Evolutionary conservation across 2,329 filamentous ascomycete species (phyloP), one percentile per base, ranked within the genome.

Genomic region (Pseudocercospora eumusae): DNA sequence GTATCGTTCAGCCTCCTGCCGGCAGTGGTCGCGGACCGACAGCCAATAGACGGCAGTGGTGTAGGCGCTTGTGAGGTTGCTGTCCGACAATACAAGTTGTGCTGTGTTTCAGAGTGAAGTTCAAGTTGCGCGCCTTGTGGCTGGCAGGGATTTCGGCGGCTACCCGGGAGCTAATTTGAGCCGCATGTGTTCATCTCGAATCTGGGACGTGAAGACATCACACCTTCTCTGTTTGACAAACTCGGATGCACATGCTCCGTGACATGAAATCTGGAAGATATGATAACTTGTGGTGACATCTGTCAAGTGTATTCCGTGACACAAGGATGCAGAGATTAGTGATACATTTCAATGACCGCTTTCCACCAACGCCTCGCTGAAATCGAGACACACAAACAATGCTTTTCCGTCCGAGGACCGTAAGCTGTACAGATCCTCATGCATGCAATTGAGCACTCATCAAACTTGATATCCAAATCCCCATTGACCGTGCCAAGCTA

Each of bases 21-120:
- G 57, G 25, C 49, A 57, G 44, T 53, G 18, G 49, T 11, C 21
- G 61, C 27, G 56, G 11, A 20, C 20, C 53, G 47, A 56, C 52
- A 57, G 58, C 64, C 64, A 67, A 64, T 67, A n/a, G 27, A 60
- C 56, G 18, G 15, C n/a, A 42, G 53, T 25, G 42, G 53, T 57
- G 63, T 60, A 25, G 65, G 60, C 66, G 66, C 52, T 55, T 56
- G 56, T 64, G 66, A 68, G 54, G 59, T 58, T 40, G 20, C n/a
- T 36, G 61, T 62, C 65, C 60, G 57, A 64, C 65, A 66, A 67
- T 66, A 61, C 59, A 50, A 52, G 47, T 52, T 52, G 47, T 23
- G 47, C 15, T 1, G 1, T 21, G 47, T 52, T 28, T 52, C 21
- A 52, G 23, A 52, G 23, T 31, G 47, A 61, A 56, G 45, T 33